A percentile compares a stretch with the other conserved stretches of the same genome.
These are phyloP conservation scores for Colletotrichum sp. DNA, from an alignment of 2,329 filamentous ascomycete genomes.

Conservation along the genomic window DNA sequence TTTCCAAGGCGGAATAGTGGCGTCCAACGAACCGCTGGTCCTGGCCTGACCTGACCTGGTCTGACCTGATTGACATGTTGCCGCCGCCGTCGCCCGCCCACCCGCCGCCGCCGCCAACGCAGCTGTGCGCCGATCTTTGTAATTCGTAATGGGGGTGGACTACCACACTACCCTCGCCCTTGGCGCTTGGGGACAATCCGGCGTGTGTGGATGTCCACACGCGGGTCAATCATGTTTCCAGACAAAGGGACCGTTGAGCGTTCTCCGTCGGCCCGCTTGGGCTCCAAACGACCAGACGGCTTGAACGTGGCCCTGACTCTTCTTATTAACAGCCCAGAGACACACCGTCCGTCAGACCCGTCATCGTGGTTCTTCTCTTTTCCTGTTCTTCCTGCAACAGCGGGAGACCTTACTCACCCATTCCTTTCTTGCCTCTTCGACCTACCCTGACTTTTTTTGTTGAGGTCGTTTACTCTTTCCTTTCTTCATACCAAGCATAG, in stretches of 20 bases:
- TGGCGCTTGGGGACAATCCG: conserved; percentile 17
- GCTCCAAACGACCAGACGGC: conserved; percentile 10
- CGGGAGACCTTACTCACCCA: conserved; percentile 7
- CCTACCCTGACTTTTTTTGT: neutral
- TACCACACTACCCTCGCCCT: neutral
- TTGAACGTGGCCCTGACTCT: conserved; percentile 9
- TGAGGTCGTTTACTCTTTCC: neutral
- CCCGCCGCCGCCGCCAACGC: neutral
- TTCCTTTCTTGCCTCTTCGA: neutral
- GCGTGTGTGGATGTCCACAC: neutral
- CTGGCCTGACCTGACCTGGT: neutral
- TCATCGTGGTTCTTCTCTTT: neutral
- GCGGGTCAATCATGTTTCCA: conserved; percentile 10
- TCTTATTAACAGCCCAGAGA: conserved; percentile 19
- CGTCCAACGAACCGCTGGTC: neutral
- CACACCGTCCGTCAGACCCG: conserved; percentile 4
- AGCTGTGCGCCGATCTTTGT: neutral
- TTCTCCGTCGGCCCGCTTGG: conserved; percentile 17
- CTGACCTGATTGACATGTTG: conserved; percentile 12
- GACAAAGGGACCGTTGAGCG: conserved; percentile 16
- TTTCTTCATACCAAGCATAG: neutral
- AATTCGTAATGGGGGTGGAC: neutral
- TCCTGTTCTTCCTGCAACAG: conserved; percentile 9
- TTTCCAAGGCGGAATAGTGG: neutral
- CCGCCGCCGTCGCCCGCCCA: neutral